phyloP scores from a whole-genome alignment of 495 filamentous ascomycete genomes.

The Penicillium cataractarum region DNA sequence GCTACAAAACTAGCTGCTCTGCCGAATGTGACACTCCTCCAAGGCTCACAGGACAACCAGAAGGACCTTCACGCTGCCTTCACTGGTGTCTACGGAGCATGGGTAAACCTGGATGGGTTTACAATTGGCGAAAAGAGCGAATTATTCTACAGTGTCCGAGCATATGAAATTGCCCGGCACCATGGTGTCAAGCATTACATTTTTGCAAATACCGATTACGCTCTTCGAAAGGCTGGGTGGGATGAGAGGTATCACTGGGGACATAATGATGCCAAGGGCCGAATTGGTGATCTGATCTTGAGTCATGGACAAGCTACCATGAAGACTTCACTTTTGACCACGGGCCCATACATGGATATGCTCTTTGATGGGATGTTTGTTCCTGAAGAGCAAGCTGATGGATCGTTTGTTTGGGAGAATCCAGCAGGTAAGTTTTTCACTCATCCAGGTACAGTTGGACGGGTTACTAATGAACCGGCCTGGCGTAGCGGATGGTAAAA shows the following conservation, averaged over 20 bases:
- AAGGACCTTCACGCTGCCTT: slow-evolving; percentile 37
- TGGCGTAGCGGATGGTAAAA: slow-evolving; percentile 2
- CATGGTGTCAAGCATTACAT: slow-evolving; percentile 55
- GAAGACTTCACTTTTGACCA: too few species aligned
- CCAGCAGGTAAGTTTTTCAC: too few species aligned
- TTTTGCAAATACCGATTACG: slow-evolving; percentile 23
- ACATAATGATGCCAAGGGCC: slow-evolving; percentile 26
- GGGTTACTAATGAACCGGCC: too few species aligned
- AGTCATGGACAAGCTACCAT: too few species aligned
- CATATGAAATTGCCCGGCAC: slow-evolving; percentile 56
- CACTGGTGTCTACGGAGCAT: slow-evolving; percentile 28
- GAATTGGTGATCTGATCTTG: background rate
- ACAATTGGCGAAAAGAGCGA: slow-evolving; percentile 57
- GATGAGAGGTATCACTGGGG: slow-evolving; percentile 10
- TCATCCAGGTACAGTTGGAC: too few species aligned
- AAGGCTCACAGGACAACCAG: slow-evolving; percentile 30
- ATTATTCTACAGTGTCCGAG: slow-evolving; percentile 58
- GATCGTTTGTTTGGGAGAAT: too few species aligned
- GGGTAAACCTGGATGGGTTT: slow-evolving; percentile 48
- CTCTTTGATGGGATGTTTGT: too few species aligned
- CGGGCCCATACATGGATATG: too few species aligned
- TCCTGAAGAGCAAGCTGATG: too few species aligned
- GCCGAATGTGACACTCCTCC: slow-evolving; percentile 47
- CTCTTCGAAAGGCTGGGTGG: slow-evolving; percentile 43
- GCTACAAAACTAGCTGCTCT: slow-evolving; percentile 42